A percentile compares a stretch with the other conserved stretches of the same genome.
These are phyloP conservation scores for Angomonas desouzai DNA, from an alignment of 208 protist species.

Conservation along the genomic window DNA sequence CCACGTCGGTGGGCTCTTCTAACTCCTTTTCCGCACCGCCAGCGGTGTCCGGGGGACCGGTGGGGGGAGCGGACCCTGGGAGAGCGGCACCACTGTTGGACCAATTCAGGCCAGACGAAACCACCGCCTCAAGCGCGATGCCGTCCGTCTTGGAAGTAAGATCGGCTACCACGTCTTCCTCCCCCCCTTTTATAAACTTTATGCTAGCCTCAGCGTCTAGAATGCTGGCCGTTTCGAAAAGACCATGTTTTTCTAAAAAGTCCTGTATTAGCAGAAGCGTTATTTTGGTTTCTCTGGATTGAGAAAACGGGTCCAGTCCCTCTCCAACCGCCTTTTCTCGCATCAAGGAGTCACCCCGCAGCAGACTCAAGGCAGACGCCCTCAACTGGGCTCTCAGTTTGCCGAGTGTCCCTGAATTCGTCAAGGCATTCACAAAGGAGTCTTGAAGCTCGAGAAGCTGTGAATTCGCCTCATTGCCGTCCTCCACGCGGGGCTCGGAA, in stretches of 20 bases:
- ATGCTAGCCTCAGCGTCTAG: conserved; percentile 54
- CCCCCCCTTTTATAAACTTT: conserved; percentile 13
- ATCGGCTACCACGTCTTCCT: not conserved
- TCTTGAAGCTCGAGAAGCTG: conserved; percentile 72
- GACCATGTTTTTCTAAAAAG: conserved; percentile 52
- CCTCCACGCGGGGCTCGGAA: conserved; percentile 18
- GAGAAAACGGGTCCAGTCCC: conserved; percentile 13
- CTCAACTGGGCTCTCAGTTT: conserved; percentile 75
- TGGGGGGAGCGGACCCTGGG: not conserved
- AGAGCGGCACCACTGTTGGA: not conserved
- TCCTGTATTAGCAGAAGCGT: conserved; percentile 68
- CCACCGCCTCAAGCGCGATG: not conserved
- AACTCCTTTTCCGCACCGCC: conserved; percentile 1
- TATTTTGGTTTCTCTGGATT: conserved; percentile 28
- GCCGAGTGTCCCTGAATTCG: conserved; percentile 49
- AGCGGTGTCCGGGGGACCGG: not conserved
- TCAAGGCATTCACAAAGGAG: conserved; percentile 62
- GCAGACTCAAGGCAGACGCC: conserved; percentile 50
- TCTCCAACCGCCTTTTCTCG: conserved; percentile 35
- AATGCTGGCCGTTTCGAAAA: conserved; percentile 54
- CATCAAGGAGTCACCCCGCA: conserved; percentile 58
- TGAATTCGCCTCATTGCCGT: conserved; percentile 63
- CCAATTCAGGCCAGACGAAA: not conserved
- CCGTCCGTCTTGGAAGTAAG: not conserved
- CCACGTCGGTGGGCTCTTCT: conserved; percentile 3